Conservation (phyloP, 305 asterid species). For the Fraxinus xanthoxyloides region DNA sequence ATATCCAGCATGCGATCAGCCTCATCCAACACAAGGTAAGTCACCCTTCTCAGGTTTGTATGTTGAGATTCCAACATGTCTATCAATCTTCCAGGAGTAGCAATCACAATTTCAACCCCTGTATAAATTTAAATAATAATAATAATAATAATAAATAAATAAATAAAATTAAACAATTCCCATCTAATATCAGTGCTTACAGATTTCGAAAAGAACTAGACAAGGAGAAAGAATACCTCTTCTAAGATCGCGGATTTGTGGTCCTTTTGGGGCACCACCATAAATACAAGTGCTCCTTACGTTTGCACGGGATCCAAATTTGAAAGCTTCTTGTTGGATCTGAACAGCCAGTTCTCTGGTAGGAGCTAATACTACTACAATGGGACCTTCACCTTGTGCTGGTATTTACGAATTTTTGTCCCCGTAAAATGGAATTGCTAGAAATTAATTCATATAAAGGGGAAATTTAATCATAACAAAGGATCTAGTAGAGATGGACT, state of each 20-base stretch:
- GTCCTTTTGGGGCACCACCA: constrained; percentile 98
- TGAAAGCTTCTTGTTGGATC: constrained; percentile 79
- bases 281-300: constrained; percentile 83
- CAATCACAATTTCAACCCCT: constrained; percentile 92
- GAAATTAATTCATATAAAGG: neutral
- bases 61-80: constrained; percentile 91
- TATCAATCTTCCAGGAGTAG: constrained; percentile 91
- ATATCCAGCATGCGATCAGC: constrained; percentile 98
- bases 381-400: constrained; percentile 88
- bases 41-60: constrained; percentile 82
- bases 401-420: constrained; percentile 17
- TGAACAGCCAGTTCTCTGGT: constrained; percentile 94
- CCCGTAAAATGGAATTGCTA: neutral
- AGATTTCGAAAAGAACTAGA: constrained; percentile 10
- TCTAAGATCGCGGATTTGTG: constrained; percentile 87
- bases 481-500: constrained; percentile 19
- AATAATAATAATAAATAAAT: neutral
- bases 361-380: constrained; percentile 80
- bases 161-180: constrained; percentile 6
- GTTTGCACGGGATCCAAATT: constrained; percentile 66
- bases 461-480: neutral
- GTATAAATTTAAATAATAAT: neutral
- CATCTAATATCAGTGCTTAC: constrained; percentile 11
- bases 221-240: constrained; percentile 46
- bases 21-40: constrained; percentile 90